Evolutionary conservation across 2,329 filamentous ascomycete genomes (phyloP).

Genomic region (Penicillium sclerotigenum): DNA sequence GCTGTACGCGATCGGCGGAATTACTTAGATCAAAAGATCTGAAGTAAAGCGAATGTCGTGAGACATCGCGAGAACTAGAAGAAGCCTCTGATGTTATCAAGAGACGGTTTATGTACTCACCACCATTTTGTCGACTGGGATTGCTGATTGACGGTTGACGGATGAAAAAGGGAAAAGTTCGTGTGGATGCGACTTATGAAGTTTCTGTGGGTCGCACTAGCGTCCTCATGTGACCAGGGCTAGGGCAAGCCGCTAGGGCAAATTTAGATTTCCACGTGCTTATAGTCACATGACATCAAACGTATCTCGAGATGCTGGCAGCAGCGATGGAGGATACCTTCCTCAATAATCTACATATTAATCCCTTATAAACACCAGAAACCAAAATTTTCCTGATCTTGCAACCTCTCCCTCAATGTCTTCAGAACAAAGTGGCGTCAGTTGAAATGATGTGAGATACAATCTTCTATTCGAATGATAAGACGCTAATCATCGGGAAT

Average conservation of each 20-base stretch:
- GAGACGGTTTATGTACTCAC: slow-evolving; percentile 56
- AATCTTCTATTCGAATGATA: background rate
- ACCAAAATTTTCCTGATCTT: background rate
- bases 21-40: slow-evolving; percentile 33
- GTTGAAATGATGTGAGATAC: background rate
- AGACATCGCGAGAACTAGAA: slow-evolving; percentile 24
- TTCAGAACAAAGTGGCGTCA: no score
- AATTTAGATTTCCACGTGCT: background rate
- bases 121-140: slow-evolving; percentile 56
- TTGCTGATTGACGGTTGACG: slow-evolving; percentile 49
- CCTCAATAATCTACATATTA: background rate
- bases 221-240: slow-evolving; percentile 25
- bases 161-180: slow-evolving; percentile 28
- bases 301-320: background rate
- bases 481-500: background rate
- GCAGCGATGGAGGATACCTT: background rate
- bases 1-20: slow-evolving; percentile 38
- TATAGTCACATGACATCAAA: background rate
- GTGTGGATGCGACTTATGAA: slow-evolving; percentile 24
- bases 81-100: slow-evolving; percentile 23
- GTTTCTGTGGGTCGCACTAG: slow-evolving; percentile 37
- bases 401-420: fast-evolving
- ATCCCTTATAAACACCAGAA: background rate
- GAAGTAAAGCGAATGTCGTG: slow-evolving; percentile 27
- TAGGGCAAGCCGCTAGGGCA: slow-evolving; percentile 12